Evolutionary conservation across 495 filamentous ascomycete species (phyloP), one percentile per base, ranked within the genome.

Genomic region (Lasiosphaeria miniovina): DNA sequence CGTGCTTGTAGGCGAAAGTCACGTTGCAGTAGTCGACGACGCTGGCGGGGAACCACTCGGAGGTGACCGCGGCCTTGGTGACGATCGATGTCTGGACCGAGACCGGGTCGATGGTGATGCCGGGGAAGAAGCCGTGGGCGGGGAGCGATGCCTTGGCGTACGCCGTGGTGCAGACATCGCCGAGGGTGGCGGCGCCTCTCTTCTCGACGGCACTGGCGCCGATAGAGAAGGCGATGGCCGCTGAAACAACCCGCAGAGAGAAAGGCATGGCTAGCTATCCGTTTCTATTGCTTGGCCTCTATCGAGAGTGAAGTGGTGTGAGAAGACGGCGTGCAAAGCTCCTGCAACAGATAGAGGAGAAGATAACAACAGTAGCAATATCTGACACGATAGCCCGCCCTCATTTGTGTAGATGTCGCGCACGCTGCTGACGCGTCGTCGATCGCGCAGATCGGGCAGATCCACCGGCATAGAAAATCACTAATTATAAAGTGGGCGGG

Each of bases 1-100:
- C 48, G 49, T 80, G 78, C 2, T 72, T 72, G 52, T 81, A 80
- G 10, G 76, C 64, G 12, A 81, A 68, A 1, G 77, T 79, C 57
- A 80, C 65, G 49, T 80, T 78, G 65, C 77, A 81, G 60, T 73
- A 79, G 40, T 67, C 58, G 40, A 58, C 33, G 33, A 33, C 35
- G 32, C 31, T 49, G 4, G 38, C 31, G 8, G 54, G 58, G 41
- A 46, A 60, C 51, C 31, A 55, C 17, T 55, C 55, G 34, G 55
- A 36, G 24, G 34, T 58, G 55, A 57, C 33, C 2, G 60, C 36
- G 14, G n/a, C 11, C 45, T 58, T 62, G 24, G 50, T 55, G 12
- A 62, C 55, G 6, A 51, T 8, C 17, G 17, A 58, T 6, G 49
- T 45, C 12, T 34, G 4, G 49, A 62, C 49, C 34, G 60, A 62